Base-by-base conservation (phyloP, 2,329 filamentous ascomycete species). In the Pseudophaeomoniella oleicola region DNA sequence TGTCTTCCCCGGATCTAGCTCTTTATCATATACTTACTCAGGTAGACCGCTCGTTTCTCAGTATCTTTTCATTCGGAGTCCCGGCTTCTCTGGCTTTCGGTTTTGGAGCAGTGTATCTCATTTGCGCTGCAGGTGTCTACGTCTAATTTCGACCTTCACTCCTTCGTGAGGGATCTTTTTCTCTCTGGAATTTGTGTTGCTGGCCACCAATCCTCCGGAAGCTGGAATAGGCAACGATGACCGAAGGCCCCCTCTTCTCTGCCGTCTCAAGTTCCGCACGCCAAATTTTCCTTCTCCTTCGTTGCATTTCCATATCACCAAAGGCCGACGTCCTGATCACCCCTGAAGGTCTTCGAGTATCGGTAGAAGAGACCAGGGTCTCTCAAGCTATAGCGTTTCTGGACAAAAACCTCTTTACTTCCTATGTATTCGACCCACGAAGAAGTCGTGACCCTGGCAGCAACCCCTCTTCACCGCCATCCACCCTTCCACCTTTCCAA, bases 101-200 rank as follows among this genome's bases (percentile, higher is more conserved):
- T 35, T 82, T 94, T 59, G 90, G 90, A 50, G 80, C 88, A 35
- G 86, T 98, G 32, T 94, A 90, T 64, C 94, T 94, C 81, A 96
- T 98, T 64, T 98, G 90, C 63, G 90, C 87, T 42, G 90, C 90
- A 57, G 90, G 90, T 58, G 90, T 98, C 55, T 96, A 98, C 77
- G 85, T 98, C 59, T 98, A 75, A 63, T 36, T 5, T 18, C 11
- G n/a, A n/a, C n/a, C n/a, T n/a, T n/a, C n/a, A n/a, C n/a, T n/a
- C 16, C 34, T n/a, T n/a, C n/a, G n/a, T n/a, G n/a, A n/a, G n/a
- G n/a, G n/a, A 27, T 6, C 22, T 27, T 27, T 27, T 9, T 6
- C 9, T n/a, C 22, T 27, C n/a, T 6, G n/a, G 6, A 6, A 27
- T 27, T 27, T 27, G 22, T 27, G n/a, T 27, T 9, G 22, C n/a